These are phyloP conservation scores for Extremus antarcticus DNA, from an alignment of 495 filamentous ascomycete genomes.

Conservation along the genomic window DNA sequence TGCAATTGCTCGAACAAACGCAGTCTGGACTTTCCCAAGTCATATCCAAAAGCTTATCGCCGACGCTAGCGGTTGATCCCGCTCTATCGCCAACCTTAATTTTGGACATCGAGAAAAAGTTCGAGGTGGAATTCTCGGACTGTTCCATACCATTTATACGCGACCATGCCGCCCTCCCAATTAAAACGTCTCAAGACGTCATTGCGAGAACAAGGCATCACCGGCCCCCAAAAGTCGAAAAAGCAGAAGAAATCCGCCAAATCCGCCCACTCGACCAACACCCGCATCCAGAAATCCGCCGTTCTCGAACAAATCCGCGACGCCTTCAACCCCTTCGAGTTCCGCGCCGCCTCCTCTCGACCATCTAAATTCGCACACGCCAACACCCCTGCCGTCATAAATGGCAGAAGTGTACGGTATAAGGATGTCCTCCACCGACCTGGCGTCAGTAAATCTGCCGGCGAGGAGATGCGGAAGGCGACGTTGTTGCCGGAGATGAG, in stretches of 20 bases:
- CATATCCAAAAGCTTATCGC: neutral
- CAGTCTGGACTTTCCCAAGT: too few relatives aligned
- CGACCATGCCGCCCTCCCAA: conserved; percentile 80
- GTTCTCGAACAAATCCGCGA: conserved; percentile 79
- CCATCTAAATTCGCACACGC: conserved; percentile 66
- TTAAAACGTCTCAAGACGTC: conserved; percentile 90
- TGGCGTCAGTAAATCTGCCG: conserved; percentile 69
- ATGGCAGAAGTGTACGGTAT: conserved; percentile 36
- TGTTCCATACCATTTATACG: conserved; percentile 1
- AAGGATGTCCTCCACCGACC: conserved; percentile 53
- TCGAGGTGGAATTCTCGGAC: neutral
- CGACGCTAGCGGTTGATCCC: neutral
- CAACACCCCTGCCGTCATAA: conserved; percentile 40
- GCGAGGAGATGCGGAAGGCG: conserved; percentile 73
- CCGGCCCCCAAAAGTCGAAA: conserved; percentile 81
- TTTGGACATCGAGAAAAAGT: conserved; percentile 7
- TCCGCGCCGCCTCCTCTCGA: conserved; percentile 52
- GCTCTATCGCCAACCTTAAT: neutral
- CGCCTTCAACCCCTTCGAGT: conserved; percentile 93
- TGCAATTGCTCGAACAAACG: too few relatives aligned
- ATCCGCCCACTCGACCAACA: conserved; percentile 50
- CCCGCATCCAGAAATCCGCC: conserved; percentile 57
- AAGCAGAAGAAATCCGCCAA: conserved; percentile 73
- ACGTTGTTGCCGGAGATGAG: conserved; percentile 82
- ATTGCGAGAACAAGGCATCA: conserved; percentile 73